These are phyloP conservation scores for Tuber microsphaerosporum DNA, from an alignment of 495 filamentous ascomycete species.

Conservation along the genomic window DNA sequence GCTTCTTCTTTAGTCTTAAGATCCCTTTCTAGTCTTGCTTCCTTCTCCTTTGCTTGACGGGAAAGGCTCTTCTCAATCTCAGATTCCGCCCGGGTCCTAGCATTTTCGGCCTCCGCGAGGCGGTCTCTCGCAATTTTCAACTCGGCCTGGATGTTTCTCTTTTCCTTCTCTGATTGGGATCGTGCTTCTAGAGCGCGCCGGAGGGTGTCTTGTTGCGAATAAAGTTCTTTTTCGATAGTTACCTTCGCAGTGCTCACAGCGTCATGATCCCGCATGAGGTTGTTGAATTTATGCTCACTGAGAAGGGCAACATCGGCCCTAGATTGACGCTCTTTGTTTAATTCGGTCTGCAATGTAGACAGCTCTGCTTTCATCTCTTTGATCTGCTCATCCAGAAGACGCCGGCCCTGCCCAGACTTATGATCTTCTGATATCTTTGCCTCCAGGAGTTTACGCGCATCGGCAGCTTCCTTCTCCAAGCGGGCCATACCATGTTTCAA, in stretches of 20 bases:
- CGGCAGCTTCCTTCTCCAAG: conserved; percentile 78
- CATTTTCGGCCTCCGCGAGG: conserved; percentile 74
- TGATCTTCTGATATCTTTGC: conserved; percentile 83
- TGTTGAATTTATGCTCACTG: conserved; percentile 75
- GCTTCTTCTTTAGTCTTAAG: conserved; percentile 64
- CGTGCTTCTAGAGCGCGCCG: conserved; percentile 79
- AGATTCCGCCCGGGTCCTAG: conserved; percentile 72
- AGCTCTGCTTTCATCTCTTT: conserved; percentile 78
- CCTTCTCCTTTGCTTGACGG: conserved; percentile 71
- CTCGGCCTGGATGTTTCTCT: conserved; percentile 81
- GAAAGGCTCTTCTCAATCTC: conserved; percentile 72
- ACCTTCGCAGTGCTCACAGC: conserved; percentile 92
- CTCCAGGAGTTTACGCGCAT: conserved; percentile 78
- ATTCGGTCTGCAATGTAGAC: conserved; percentile 74
- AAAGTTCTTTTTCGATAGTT: conserved; percentile 96
- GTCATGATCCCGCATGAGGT: conserved; percentile 75
- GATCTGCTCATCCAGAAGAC: conserved; percentile 79
- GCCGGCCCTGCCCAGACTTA: conserved; percentile 75
- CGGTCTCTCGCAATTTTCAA: conserved; percentile 73
- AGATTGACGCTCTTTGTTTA: conserved; percentile 90
- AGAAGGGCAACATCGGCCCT: conserved; percentile 90
- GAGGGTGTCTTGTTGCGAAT: conserved; percentile 90
- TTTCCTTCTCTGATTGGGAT: conserved; percentile 69
- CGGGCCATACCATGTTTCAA: conserved; percentile 75
- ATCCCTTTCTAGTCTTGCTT: conserved; percentile 68